Evolutionary conservation across 352 stramenopile species (phyloP).

Genomic region (Poterioochromonas sp.): DNA sequence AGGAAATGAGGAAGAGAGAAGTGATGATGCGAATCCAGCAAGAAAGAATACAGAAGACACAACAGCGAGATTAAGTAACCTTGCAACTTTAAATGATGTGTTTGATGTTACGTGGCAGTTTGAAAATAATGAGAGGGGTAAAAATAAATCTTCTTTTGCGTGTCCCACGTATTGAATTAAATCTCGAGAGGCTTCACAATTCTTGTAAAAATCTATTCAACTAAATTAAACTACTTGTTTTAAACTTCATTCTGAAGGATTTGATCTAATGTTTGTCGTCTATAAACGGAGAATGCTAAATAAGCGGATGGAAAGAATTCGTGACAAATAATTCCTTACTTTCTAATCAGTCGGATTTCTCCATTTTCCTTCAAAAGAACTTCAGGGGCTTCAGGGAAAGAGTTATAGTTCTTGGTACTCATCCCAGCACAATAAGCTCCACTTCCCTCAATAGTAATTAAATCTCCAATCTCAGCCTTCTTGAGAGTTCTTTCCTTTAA

Average conservation of each 20-base stretch:
- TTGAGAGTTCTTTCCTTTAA: conserved; percentile 54
- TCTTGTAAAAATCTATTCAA: too few relatives aligned
- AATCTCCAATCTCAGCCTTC: conserved; percentile 56
- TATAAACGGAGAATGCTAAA: conserved; percentile 3
- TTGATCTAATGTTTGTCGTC: conserved; percentile 32
- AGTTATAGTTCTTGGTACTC: conserved; percentile 79
- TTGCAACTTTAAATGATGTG: too few relatives aligned
- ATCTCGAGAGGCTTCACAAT: too few relatives aligned
- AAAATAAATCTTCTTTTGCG: too few relatives aligned
- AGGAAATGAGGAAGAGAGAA: background rate
- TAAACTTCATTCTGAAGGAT: conserved; percentile 27
- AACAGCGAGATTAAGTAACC: too few relatives aligned
- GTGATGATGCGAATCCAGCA: conserved; percentile 26
- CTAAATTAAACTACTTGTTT: background rate
- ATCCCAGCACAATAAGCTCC: conserved; percentile 71
- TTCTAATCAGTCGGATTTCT: conserved; percentile 57
- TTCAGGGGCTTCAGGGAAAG: conserved; percentile 70
- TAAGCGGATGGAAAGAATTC: background rate
- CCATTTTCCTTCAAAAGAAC: conserved; percentile 53
- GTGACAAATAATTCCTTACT: conserved; percentile 38
- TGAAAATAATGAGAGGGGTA: background rate
- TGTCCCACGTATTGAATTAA: too few relatives aligned
- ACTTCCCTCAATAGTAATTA: conserved; percentile 66
- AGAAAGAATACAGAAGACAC: background rate
- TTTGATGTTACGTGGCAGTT: too few relatives aligned